phyloP scores from a whole-genome alignment of 2,329 filamentous ascomycete species.

The Neofusicoccum ribis region DNA sequence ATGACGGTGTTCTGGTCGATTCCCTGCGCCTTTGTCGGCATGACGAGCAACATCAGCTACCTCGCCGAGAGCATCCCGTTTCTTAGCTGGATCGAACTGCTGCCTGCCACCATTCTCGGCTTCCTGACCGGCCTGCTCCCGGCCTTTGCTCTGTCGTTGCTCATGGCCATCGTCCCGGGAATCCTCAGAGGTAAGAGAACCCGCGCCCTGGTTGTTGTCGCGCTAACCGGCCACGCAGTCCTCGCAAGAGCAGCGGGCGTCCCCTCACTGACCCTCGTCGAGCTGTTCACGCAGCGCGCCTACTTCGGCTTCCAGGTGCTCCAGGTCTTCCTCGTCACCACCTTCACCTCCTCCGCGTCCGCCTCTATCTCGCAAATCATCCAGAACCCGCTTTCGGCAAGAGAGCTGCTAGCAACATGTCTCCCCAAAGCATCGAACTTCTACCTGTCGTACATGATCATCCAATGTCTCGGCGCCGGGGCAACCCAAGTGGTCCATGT shows the following conservation, averaged over 20 bases:
- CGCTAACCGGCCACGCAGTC: slow-evolving; percentile 63
- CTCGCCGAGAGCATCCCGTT: slow-evolving; percentile 67
- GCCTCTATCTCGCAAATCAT: slow-evolving; percentile 65
- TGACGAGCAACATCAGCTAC: slow-evolving; percentile 73
- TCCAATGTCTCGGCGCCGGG: slow-evolving; percentile 73
- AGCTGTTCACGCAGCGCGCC: slow-evolving; percentile 84
- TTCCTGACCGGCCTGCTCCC: slow-evolving; percentile 85
- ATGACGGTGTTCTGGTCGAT: slow-evolving; percentile 90
- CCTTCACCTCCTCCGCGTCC: slow-evolving; percentile 74
- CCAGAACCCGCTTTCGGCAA: slow-evolving; percentile 60
- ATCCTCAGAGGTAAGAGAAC: slow-evolving; percentile 50
- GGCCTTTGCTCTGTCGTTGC: slow-evolving; percentile 71
- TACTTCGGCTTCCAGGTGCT: slow-evolving; percentile 95
- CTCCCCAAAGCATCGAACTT: slow-evolving; percentile 89
- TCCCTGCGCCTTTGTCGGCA: slow-evolving; percentile 83
- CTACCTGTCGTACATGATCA: slow-evolving; percentile 98
- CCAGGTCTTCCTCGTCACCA: slow-evolving; percentile 91
- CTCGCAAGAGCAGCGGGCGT: slow-evolving; percentile 51
- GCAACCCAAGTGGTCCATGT: slow-evolving; percentile 84
- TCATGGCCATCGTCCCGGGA: slow-evolving; percentile 79
- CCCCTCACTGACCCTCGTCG: slow-evolving; percentile 73
- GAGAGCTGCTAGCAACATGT: slow-evolving; percentile 72
- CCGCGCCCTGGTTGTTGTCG: slow-evolving; percentile 53
- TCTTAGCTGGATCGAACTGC: slow-evolving; percentile 67
- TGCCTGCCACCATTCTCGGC: slow-evolving; percentile 62